Base-by-base conservation (phyloP, 2,329 filamentous ascomycete species). In the Beauveria sp. region DNA sequence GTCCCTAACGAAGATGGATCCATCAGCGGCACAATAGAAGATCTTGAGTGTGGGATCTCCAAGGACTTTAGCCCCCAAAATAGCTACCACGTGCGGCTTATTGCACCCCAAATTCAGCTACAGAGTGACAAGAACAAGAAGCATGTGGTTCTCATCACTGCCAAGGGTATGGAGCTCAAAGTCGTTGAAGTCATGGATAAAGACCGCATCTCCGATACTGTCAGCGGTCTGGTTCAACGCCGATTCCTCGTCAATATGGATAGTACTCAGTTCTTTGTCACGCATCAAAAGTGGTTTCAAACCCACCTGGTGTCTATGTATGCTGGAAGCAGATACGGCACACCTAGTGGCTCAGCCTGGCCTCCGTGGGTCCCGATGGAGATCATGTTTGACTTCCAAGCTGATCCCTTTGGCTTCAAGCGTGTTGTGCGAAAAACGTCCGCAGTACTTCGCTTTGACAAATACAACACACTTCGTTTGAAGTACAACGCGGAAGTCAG, bases 131-230 rank as follows among this genome's bases (percentile, higher is more conserved):
- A 97, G 80, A 97, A 99, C 73, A 89, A 88, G 64, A 96, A 96
- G 73, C 90, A 96, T 62, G 94, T 96, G n/a, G 89, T 97, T 5
- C 80, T 99, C n/a, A 87, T 97, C 52, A 94, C 93, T 3, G 92
- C 92, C 30, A 97, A 97, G 74, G 91, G 92, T 58, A 99, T 99
- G 92, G 92, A 97, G 73, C 84, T 97, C 61, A 97, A 97, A 77
- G 90, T 99, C 12, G 85, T 99, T 22, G 93, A 97, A 66, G 93
- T 99, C 68, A 96, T 97, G 89, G 94, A 99, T 76, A 97, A 96
- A 74, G 88, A 92, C 68, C 85, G 94, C 63, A 85, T 97, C 61
- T 92, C 87, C 53, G 94, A 99, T 71, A 88, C 90, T 67, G 92
- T 99, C 68, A 96, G 91, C 69, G 96, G 94, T 59, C 82, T 99